Base-by-base conservation (phyloP, 2,329 filamentous ascomycete genomes). In the Diaporthe humulicola region DNA sequence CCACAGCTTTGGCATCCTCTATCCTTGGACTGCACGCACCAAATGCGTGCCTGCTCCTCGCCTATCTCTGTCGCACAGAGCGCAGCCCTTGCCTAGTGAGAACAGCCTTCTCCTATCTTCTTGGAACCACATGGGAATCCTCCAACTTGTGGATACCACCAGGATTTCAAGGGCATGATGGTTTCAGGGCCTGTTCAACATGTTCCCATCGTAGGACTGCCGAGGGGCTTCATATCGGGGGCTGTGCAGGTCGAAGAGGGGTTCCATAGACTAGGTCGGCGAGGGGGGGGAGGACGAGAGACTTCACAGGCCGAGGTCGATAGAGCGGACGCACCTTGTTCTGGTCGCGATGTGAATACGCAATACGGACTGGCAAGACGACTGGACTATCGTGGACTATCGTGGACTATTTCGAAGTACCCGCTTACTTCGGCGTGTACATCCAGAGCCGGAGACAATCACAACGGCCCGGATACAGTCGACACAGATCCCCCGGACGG, bases 381-480 rank as follows among this genome's bases (percentile, higher is more conserved):
- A 50, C 42, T 66, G 42, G 42, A 14, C 40, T 48, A 28, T 33
- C 61, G 7, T 66, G 42, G 42, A 14, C 40, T 48, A 28, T 33
- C 61, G 7, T 30, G 28, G 28, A 5, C n/a, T 9, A 36, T 48
- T 17, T 66, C 28, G 10, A 36, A 25, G 45, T 38, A 38, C 3
- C 38, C 12, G 64, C 45, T n/a, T 52, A 17, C 45, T 38, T 52
- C 45, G 45, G 64, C 45, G 17, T 25, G 17, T 25, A 67, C 22
- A 19, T 40, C 64, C 30, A 52, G 30, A 22, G 17, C 30, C 64
- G 45, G 64, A 36, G 64, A 33, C 45, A 52, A 67, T 36, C 22
- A 52, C 19, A 12, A 36, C 42, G 61, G 61, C 30, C 42, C 61
- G 61, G 61, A 67, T 67, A 50, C 30, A 52, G 30, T 67, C 22